Percentiles rank a stretch among this genome's conserved stretches.
phyloP scores from a whole-genome alignment of 148 eudicot genomes.

The Rheum nobile region DNA sequence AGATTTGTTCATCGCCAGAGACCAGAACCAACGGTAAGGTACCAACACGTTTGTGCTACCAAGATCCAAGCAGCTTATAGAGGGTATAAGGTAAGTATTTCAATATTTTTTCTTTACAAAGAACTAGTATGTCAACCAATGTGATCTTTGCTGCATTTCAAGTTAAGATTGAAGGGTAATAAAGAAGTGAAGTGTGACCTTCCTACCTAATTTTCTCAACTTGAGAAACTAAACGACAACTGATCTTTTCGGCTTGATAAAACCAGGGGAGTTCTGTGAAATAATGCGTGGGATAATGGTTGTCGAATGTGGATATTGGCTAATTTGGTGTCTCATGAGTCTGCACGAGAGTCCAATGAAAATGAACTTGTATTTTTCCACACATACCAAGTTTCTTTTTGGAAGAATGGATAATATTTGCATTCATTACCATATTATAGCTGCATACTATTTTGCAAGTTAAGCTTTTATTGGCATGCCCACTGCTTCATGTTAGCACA shows the following conservation, averaged over 20 bases:
- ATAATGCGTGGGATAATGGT: background rate
- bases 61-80: slow-evolving; percentile 80
- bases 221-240: background rate
- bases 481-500: background rate
- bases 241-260: background rate
- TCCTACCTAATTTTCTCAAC: background rate
- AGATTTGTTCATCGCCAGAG: slow-evolving; percentile 28
- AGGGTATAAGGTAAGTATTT: slow-evolving; percentile 57
- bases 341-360: background rate
- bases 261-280: background rate
- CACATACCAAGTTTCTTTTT: background rate
- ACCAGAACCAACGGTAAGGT: slow-evolving; percentile 51
- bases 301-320: background rate
- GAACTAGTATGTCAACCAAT: background rate
- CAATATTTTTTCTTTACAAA: background rate
- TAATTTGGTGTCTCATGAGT: background rate
- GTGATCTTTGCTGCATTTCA: background rate
- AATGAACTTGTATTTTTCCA: background rate
- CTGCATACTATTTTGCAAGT: background rate
- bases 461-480: background rate
- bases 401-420: background rate
- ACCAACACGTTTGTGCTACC: slow-evolving; percentile 57
- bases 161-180: background rate
- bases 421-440: background rate
- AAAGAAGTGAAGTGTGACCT: background rate